Percentiles rank a stretch among this genome's conserved stretches.
Conservation (phyloP, 306 rosid genomes). For the Dalbergia cultrata region DNA sequence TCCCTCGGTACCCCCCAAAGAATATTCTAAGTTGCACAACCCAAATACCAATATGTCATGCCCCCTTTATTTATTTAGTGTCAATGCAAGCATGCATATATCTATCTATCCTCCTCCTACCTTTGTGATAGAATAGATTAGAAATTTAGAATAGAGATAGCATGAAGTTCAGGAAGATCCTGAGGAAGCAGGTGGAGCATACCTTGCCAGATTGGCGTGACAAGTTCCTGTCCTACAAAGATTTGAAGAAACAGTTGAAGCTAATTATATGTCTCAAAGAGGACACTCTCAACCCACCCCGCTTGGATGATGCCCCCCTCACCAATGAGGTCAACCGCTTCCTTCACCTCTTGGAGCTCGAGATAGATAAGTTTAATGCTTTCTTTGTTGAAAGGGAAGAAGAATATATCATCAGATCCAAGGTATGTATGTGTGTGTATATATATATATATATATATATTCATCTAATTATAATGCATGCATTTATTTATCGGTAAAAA, state of each 20-base stretch:
- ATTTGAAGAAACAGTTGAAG: conserved; percentile 80
- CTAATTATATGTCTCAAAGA: conserved; percentile 59
- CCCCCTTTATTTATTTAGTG: not conserved
- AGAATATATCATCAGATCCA: conserved; percentile 72
- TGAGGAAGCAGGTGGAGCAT: conserved; percentile 73
- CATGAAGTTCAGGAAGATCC: conserved; percentile 91
- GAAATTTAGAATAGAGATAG: too few species aligned
- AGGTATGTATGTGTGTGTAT: conserved; percentile 46
- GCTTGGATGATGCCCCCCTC: conserved; percentile 42
- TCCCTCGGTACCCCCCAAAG: not conserved
- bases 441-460: too few species aligned
- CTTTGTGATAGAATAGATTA: too few species aligned
- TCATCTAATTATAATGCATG: too few species aligned
- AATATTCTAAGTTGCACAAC: not conserved
- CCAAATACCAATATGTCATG: not conserved
- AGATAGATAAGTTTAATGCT: conserved; percentile 76
- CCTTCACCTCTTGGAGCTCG: conserved; percentile 64
- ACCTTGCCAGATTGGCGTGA: conserved; percentile 92
- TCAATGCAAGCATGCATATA: too few species aligned
- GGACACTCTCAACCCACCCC: conserved; percentile 41
- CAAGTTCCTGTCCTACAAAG: conserved; percentile 79
- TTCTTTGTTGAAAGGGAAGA: conserved; percentile 81
- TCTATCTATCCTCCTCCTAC: too few species aligned
- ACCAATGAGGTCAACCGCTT: conserved; percentile 66
- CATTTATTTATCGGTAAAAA: too few species aligned